These are phyloP conservation scores for Alisma plantagoaquatica DNA, from an alignment of 106 monocot species.

Conservation along the genomic window DNA sequence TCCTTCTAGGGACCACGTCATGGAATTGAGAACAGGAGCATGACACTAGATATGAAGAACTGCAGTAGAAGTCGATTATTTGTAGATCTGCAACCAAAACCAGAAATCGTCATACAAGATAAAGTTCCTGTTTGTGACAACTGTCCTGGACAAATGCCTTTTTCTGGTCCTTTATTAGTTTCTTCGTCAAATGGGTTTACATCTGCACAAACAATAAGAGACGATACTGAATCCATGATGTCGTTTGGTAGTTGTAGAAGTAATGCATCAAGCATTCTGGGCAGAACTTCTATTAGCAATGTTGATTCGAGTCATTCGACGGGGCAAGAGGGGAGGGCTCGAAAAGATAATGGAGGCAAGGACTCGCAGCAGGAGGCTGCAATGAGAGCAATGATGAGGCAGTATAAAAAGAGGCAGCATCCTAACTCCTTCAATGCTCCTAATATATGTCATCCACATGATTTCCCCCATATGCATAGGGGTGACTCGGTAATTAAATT, in stretches of 20 bases:
- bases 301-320: conserved; percentile 17
- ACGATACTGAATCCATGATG: conserved; percentile 18
- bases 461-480: conserved; percentile 23
- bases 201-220: conserved; percentile 56
- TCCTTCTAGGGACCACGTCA: conserved; percentile 14
- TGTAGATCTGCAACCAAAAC: conserved; percentile 48
- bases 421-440: conserved; percentile 69
- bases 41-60: conserved; percentile 26
- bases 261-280: conserved; percentile 13
- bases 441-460: conserved; percentile 34
- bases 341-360: not conserved
- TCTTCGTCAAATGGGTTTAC: conserved; percentile 78
- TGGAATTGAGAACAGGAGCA: conserved; percentile 9
- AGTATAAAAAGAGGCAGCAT: conserved; percentile 41
- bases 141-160: conserved; percentile 26
- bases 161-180: conserved; percentile 66
- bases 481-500: conserved; percentile 16
- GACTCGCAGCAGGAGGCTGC: conserved; percentile 17
- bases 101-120: conserved; percentile 29
- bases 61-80: conserved; percentile 30
- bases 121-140: conserved; percentile 16
- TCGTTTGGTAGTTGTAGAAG: conserved; percentile 32
- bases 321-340: not conserved
- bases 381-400: conserved; percentile 46
- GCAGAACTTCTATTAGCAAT: not conserved